Evolutionary conservation across 1,284 basidiomycete genomes (phyloP), one percentile per base, ranked within the genome.

Genomic region (Trametes pubescens): DNA sequence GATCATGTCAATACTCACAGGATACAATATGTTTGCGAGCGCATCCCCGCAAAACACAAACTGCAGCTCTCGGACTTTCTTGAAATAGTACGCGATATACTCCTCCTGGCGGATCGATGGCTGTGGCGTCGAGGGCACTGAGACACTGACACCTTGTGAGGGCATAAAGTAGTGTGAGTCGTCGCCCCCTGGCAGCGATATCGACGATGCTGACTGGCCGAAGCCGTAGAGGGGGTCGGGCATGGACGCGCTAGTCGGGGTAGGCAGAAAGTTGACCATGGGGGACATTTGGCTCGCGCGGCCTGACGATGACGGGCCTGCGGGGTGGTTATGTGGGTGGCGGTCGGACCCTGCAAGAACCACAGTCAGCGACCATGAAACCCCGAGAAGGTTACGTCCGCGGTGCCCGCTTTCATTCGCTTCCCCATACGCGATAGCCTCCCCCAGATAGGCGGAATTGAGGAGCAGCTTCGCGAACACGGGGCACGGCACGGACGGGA

Each of bases 41-140:
- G 80, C 75, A 62, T 84, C 84, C 5, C 83, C 82, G 37, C 84
- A 82, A 70, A 89, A 88, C 35, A 84, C 79, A 66, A 84, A 86
- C 71, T 89, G 84, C 52, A 86, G 77, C 69, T 82, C 83, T 29
- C 84, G 84, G 62, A 91, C 86, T 65, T 87, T 82, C 61, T 85
- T 82, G 71, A 91, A 90, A 74, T 90, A 91, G 73, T 90, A 88
- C 69, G 85, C 77, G 57, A 89, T 81, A 67, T 87, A 82, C 51
- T 86, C 82, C 11, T 73, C 71, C 46, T 62, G 59, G 61, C 47
- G 65, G 54, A 59, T 51, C 37, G 57, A 51, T 37, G 60, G 34
- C 48, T 62, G 38, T 29, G 62, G 66, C 9, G 62, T 61, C 3
- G 66, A 52, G 32, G 69, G 49, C 22, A 32, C 60, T 22, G 69